Conservation (phyloP, 371 early-diverging fungal species). For the Batkoa obscura region DNA sequence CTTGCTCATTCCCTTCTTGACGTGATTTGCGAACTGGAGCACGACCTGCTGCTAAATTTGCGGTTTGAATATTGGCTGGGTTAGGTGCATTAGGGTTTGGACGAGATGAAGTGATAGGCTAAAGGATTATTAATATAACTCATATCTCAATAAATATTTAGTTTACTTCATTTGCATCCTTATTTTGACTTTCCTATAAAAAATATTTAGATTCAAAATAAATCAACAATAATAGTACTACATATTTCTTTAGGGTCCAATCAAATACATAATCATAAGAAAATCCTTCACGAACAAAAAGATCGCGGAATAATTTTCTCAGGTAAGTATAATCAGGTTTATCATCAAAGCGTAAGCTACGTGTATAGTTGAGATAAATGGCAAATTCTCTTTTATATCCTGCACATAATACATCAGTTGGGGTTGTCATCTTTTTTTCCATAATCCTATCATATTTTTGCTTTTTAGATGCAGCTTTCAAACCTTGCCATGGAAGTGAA, state of each 20-base stretch:
- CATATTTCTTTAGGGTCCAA: conserved; percentile 41
- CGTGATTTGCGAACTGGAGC: background rate
- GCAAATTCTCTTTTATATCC: conserved; percentile 92
- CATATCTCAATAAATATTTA: background rate
- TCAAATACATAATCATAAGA: conserved; percentile 96
- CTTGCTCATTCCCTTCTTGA: background rate
- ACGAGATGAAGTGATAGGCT: background rate
- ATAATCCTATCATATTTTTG: conserved; percentile 99
- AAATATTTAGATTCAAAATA: background rate
- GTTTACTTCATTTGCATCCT: background rate
- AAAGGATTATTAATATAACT: background rate
- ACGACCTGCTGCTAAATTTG: background rate
- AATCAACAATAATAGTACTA: background rate
- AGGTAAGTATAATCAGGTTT: conserved; percentile 98
- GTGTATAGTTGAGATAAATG: conserved; percentile 92
- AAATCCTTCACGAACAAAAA: conserved; percentile 86
- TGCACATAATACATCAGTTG: conserved; percentile 88
- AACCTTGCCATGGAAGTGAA: conserved; percentile 98
- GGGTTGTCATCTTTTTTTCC: conserved; percentile 98
- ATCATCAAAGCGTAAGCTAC: conserved; percentile 94
- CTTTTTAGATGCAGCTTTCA: conserved; percentile 94
- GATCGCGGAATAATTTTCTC: conserved; percentile 84
- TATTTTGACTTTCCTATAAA: background rate
- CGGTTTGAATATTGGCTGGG: background rate
- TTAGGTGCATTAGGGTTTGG: background rate